A percentile compares a stretch with the other conserved stretches of the same genome.
Evolutionary conservation across 2,329 filamentous ascomycete genomes (phyloP).

Genomic region (Xylaria digitata): DNA sequence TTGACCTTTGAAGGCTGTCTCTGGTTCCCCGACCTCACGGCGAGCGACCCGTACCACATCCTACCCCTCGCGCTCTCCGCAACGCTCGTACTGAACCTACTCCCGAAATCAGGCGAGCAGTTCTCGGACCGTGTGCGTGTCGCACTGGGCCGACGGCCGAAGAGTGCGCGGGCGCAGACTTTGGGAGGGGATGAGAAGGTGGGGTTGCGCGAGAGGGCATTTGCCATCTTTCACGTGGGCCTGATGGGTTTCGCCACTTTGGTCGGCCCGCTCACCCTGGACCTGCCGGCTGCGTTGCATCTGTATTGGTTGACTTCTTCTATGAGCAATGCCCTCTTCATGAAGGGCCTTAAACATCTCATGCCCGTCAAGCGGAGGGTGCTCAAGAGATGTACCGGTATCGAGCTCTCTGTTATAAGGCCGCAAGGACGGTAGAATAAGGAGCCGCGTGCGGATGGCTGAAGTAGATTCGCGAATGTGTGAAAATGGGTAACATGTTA

Average conservation of each 20-base stretch:
- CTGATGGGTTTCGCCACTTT: conserved; percentile 48
- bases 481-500: neutral
- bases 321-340: conserved; percentile 41
- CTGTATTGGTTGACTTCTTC: conserved; percentile 58
- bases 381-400: conserved; percentile 40
- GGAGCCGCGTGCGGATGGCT: neutral
- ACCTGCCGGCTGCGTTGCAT: conserved; percentile 57
- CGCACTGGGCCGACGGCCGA: conserved; percentile 16
- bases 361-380: conserved; percentile 43
- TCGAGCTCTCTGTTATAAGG: conserved; percentile 38
- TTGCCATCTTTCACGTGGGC: conserved; percentile 44
- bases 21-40: conserved; percentile 67
- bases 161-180: neutral
- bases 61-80: conserved; percentile 58
- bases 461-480: neutral
- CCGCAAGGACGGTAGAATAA: conserved; percentile 28
- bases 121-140: conserved; percentile 42
- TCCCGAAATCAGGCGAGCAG: conserved; percentile 47
- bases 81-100: conserved; percentile 50
- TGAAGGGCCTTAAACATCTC: conserved; percentile 37
- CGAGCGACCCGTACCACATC: conserved; percentile 61
- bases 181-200: conserved; percentile 13
- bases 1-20: conserved; percentile 63
- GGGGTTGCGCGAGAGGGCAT: neutral
- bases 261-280: conserved; percentile 53